Conservation (phyloP, 371 early-diverging fungal genomes). For the Parasitella parasitica region DNA sequence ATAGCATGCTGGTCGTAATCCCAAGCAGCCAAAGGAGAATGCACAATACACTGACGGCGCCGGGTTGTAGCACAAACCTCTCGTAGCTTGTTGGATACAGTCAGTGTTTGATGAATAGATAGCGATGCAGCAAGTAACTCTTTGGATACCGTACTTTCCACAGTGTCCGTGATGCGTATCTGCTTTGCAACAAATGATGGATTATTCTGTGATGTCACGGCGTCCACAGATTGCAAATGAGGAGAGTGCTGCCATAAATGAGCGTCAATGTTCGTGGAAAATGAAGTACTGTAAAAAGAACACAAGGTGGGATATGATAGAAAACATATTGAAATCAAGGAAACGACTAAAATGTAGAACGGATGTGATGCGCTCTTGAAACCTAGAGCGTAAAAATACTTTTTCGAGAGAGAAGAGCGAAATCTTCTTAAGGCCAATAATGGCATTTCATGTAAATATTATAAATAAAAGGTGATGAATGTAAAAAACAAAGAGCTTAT, state of each 20-base stretch:
- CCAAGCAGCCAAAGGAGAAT: conserved; percentile 62
- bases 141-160: neutral
- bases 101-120: neutral
- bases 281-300: neutral
- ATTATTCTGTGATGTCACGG: neutral
- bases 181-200: conserved; percentile 32
- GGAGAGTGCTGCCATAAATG: conserved; percentile 34
- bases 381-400: conserved; percentile 65
- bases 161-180: conserved; percentile 19
- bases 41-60: conserved; percentile 43
- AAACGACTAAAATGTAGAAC: conserved; percentile 44
- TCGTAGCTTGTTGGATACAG: neutral
- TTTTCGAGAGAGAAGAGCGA: conserved; percentile 11
- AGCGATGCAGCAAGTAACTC: neutral
- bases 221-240: conserved; percentile 10
- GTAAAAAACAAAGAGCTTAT: no score
- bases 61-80: conserved; percentile 2
- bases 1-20: conserved; percentile 23
- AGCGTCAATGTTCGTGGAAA: conserved; percentile 20
- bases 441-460: conserved; percentile 24
- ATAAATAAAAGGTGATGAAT: no score
- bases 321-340: conserved; percentile 48
- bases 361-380: conserved; percentile 58
- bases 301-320: conserved; percentile 46
- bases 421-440: conserved; percentile 16